phyloP scores from a whole-genome alignment of 345 rosid genomes.

The Geranium rotundifolium region DNA sequence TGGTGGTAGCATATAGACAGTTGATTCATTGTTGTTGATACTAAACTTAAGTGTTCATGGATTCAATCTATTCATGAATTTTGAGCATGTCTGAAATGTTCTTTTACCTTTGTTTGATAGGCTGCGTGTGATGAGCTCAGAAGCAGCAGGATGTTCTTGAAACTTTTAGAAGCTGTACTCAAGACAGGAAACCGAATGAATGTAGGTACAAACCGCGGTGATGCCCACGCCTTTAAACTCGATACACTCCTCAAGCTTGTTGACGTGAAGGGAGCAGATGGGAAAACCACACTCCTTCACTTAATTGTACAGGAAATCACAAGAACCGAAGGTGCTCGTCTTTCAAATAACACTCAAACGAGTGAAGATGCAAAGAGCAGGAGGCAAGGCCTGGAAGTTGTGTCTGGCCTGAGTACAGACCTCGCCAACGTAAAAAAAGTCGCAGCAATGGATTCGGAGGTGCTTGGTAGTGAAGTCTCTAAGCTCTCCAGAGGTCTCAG shows the following conservation, averaged over 20 bases:
- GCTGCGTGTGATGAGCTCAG: conserved; percentile 92
- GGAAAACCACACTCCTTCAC: conserved; percentile 91
- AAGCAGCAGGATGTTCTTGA: conserved; percentile 81
- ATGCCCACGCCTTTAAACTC: conserved; percentile 95
- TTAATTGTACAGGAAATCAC: conserved; percentile 95
- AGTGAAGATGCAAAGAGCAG: conserved; percentile 66
- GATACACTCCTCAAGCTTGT: too few relatives aligned
- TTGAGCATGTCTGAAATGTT: too few relatives aligned
- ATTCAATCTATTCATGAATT: too few relatives aligned
- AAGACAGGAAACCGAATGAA: conserved; percentile 99
- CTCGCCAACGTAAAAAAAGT: conserved; percentile 81
- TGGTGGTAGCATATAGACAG: too few relatives aligned
- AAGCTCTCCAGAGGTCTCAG: conserved; percentile 66
- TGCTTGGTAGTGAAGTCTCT: conserved; percentile 62
- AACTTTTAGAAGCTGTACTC: conserved; percentile 87
- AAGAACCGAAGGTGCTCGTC: conserved; percentile 83
- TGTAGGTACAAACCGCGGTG: conserved; percentile 95
- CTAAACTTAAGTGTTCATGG: too few relatives aligned
- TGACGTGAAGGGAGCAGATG: conserved; percentile 40
- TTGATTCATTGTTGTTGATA: too few relatives aligned
- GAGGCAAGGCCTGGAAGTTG: conserved; percentile 87
- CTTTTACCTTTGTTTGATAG: conserved; percentile 21
- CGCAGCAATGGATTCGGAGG: conserved; percentile 97
- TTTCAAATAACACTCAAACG: conserved; percentile 35
- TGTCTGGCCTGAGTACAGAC: conserved; percentile 69